Evolutionary conservation across 208 protist species (phyloP), one percentile per base, ranked within the genome.

Genomic region (Crithidia thermophila): DNA sequence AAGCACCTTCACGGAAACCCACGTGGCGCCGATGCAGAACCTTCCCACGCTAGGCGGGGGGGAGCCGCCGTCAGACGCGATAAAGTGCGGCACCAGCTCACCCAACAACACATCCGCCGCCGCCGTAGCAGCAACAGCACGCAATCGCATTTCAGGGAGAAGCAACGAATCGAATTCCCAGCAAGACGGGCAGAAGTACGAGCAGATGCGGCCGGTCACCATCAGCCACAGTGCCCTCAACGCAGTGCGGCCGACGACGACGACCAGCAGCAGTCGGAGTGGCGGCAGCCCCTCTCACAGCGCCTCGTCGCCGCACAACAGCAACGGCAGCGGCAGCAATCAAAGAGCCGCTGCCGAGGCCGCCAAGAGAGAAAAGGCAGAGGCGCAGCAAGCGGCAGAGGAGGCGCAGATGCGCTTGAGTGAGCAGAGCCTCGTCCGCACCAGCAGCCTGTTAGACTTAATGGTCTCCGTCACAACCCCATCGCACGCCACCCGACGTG

Each of bases 371-470:
- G n/a, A n/a, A n/a, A n/a, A n/a, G n/a, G n/a, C n/a, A n/a, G n/a
- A n/a, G n/a, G n/a, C n/a, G 4, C 51, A 57, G 20, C 52, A 59
- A 47, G 27, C 47, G 20, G 47, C 47, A 52, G 47, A 7, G 21
- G 8, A 34, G 21, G 27, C 8, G 25, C 6, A 52, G 25, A 34
- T n/a, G 6, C 6, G 25, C 27, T 11, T 28, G 25, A 14, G 14
- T n/a, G 27, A 30, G 21, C 20, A 34, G 3, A 34, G 47, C 47
- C 21, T 23, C 6, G 6, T 34, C 27, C 47, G 25, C 3, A 20
- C 27, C 6, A 20, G 6, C 25, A 31, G 27, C 18, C 47, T 34
- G 11, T 14, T 52, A n/a, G 25, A 34, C 9, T 4, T 34, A 8
- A 28, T 9, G 3, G 14, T 4, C 27, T 34, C 47, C 25, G 6